Evolutionary conservation across 2,329 filamentous ascomycete genomes (phyloP), one percentile per base, ranked within the genome.

Genomic region (Berkeleyomyces rouxiae): DNA sequence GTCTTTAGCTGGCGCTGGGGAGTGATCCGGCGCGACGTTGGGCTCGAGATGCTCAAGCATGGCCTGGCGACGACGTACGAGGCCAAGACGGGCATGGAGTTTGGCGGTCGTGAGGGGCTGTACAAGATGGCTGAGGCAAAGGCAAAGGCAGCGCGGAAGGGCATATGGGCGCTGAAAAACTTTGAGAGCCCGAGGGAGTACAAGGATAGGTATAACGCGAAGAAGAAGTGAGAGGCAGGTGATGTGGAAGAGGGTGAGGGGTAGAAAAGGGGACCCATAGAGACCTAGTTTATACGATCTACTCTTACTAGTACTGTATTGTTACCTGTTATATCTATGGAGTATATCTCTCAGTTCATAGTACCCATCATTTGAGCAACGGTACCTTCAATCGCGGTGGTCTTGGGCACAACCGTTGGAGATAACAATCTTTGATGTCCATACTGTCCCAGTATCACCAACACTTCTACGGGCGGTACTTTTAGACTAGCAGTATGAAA

Each of bases 1-100:
- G 92, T 92, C 0, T 88, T 83, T 69, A 82, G 92, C 40, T 81
- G 89, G 58, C 80, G 78, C 63, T 81, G 84, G 68, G 73, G 89
- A 7, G 78, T 88, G 65, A 80, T 84, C 68, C 84, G 83, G 67
- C 82, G 81, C 64, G 91, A 99, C 72, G 87, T 99, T 4, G 90
- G 92, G 2, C 75, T 91, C 65, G 87, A 95, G 72, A 95, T 99
- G 91, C 74, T 99, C 66, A 88, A 84, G 74, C 79, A 76, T 31
- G 93, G 93, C 0, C 75, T 95, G 66, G 93, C 92, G 47, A 96
- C 90, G 2, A 86, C 93, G 2, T 99, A 97, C 71, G 93, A 97
- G 74, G 92, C 90, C 37, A 97, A 95, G 74, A 81, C 79, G 4
- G 93, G 92, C 2, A 86, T 83, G 23, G 93, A 97, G 71, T 99